Percentiles rank a stretch among this genome's conserved stretches.
Conservation (phyloP, 106 monocot genomes). For the Platanthera zijinensis region DNA sequence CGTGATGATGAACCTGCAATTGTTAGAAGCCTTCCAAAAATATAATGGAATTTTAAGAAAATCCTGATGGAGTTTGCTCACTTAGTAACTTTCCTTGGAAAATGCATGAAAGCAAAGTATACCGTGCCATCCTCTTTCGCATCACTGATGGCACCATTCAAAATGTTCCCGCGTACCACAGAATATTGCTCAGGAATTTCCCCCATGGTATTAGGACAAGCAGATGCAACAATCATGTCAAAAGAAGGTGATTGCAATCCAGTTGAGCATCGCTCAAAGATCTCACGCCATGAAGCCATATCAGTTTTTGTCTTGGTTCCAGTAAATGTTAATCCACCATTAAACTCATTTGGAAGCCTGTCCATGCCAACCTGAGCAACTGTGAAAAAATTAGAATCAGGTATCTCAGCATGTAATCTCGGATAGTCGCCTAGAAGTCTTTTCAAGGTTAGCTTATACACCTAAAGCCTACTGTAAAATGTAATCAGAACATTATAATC, state of each 20-base stretch:
- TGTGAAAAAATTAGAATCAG: conserved; percentile 2
- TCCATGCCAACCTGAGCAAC: not conserved
- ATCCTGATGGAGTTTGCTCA: not conserved
- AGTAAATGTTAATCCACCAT: not conserved
- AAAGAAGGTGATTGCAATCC: conserved; percentile 5
- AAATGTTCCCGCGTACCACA: not conserved
- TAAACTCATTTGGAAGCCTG: not conserved
- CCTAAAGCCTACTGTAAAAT: not conserved
- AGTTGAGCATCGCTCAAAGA: not conserved
- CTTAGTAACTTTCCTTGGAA: not conserved
- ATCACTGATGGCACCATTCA: not conserved
- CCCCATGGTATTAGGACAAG: not conserved
- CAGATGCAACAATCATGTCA: not conserved
- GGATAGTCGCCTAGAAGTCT: not conserved
- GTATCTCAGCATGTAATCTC: not conserved
- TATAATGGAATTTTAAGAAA: not conserved
- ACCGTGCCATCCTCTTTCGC: not conserved
- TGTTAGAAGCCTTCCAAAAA: not conserved
- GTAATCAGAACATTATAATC: conserved; percentile 6
- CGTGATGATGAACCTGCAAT: not conserved
- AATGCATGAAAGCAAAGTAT: not conserved
- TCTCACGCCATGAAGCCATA: conserved; percentile 1
- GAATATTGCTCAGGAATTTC: not conserved
- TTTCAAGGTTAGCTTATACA: not conserved
- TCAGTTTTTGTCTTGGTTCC: conserved; percentile 1